These are phyloP conservation scores for Asterophora lycoperdoides DNA, from an alignment of 768 basidiomycete genomes.

Conservation along the genomic window DNA sequence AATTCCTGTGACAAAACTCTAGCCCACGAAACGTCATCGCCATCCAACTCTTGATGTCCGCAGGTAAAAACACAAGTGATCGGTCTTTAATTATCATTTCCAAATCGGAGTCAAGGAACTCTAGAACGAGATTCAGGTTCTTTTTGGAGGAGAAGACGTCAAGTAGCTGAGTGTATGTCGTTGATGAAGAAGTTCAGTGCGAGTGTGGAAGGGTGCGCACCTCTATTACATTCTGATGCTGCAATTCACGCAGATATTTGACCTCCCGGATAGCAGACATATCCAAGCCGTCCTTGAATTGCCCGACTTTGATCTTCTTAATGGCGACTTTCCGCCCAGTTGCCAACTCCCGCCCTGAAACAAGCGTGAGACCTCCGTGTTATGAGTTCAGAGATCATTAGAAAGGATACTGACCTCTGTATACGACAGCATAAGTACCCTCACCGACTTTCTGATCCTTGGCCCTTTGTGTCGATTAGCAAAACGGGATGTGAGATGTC, in stretches of 20 bases:
- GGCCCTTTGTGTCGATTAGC: conserved; percentile 41
- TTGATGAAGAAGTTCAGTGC: background rate
- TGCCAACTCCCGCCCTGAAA: conserved; percentile 63
- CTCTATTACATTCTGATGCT: conserved; percentile 93
- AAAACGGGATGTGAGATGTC: background rate
- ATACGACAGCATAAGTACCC: conserved; percentile 96
- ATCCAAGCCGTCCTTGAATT: conserved; percentile 96
- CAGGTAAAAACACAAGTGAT: conserved; percentile 85
- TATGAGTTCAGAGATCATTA: background rate
- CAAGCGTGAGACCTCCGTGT: background rate
- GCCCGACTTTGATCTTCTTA: conserved; percentile 96
- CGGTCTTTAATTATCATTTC: conserved; percentile 97
- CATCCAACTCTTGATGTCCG: conserved; percentile 99
- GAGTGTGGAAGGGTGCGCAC: conserved; percentile 34
- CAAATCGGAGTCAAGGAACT: conserved; percentile 93
- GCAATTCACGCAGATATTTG: conserved; percentile 91
- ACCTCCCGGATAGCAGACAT: conserved; percentile 99
- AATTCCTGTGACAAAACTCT: conserved; percentile 97
- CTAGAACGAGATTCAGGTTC: conserved; percentile 95
- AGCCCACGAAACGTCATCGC: conserved; percentile 96
- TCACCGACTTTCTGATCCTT: conserved; percentile 84
- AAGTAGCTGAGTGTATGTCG: conserved; percentile 56
- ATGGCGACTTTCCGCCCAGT: conserved; percentile 89
- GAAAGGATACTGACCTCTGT: conserved; percentile 57
- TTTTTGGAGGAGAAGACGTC: conserved; percentile 97